Percentiles rank a stretch among this genome's conserved stretches.
phyloP scores from a whole-genome alignment of 257 asterid genomes.

The Pogostemon cablin region DNA sequence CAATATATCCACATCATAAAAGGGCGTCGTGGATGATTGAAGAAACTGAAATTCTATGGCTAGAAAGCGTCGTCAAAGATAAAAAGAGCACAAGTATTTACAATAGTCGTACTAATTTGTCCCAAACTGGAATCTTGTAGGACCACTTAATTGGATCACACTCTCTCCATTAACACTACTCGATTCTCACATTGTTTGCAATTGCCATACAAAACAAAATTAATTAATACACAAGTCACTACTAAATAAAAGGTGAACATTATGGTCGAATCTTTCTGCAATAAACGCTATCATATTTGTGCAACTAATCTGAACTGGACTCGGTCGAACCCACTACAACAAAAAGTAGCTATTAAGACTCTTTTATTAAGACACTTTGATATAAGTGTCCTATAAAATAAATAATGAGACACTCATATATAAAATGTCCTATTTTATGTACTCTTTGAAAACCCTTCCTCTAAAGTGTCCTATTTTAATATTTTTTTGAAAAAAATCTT shows the following conservation, averaged over 20 bases:
- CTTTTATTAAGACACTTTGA: too few relatives aligned
- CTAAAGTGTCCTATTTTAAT: too few relatives aligned
- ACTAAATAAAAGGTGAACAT: neutral
- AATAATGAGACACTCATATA: too few relatives aligned
- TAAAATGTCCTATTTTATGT: too few relatives aligned
- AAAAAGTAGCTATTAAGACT: too few relatives aligned
- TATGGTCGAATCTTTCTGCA: neutral
- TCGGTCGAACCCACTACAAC: too few relatives aligned
- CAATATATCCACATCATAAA: neutral
- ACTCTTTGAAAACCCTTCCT: too few relatives aligned
- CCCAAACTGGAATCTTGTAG: constrained; percentile 7
- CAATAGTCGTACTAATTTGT: constrained; percentile 6
- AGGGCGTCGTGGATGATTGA: neutral
- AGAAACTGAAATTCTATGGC: constrained; percentile 2
- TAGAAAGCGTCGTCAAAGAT: constrained; percentile 3
- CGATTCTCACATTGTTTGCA: neutral
- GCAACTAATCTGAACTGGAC: too few relatives aligned
- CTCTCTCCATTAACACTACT: neutral
- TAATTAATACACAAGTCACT: neutral
- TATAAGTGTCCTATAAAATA: too few relatives aligned
- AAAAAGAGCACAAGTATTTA: neutral
- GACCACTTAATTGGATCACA: neutral
- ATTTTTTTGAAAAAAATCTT: too few relatives aligned
- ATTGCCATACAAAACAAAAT: neutral
- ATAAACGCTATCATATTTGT: too few relatives aligned